Conservation (phyloP, 2,329 filamentous ascomycete genomes). For the Claviceps fusiformis region DNA sequence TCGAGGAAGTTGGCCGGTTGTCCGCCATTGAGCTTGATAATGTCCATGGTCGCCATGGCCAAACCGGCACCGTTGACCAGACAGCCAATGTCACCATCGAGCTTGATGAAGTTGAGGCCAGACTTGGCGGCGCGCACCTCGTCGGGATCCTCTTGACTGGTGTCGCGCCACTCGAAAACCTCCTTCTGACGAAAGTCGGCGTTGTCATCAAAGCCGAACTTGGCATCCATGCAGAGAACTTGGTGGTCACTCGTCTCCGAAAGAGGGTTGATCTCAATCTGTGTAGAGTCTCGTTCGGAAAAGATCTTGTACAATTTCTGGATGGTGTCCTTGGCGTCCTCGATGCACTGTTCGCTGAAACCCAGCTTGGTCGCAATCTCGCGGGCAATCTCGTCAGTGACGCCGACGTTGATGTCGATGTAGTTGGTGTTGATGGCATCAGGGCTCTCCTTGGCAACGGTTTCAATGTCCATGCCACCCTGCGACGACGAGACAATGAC, state of each 20-base stretch:
- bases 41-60: slow-evolving; percentile 99
- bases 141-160: slow-evolving; percentile 89
- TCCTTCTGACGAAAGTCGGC: slow-evolving; percentile 98
- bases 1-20: slow-evolving; percentile 97
- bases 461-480: slow-evolving; percentile 98
- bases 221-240: slow-evolving; percentile 98
- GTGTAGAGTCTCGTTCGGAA: slow-evolving; percentile 93
- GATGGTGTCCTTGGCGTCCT: slow-evolving; percentile 90
- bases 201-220: slow-evolving; percentile 98
- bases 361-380: slow-evolving; percentile 84
- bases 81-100: slow-evolving; percentile 98
- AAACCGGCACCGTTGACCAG: slow-evolving; percentile 97
- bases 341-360: slow-evolving; percentile 95
- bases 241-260: slow-evolving; percentile 97
- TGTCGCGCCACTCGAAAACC: slow-evolving; percentile 85
- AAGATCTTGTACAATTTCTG: slow-evolving; percentile 99
- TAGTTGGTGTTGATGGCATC: slow-evolving; percentile 90
- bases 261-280: slow-evolving; percentile 99
- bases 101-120: slow-evolving; percentile 99
- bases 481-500: slow-evolving; percentile 97
- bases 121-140: slow-evolving; percentile 94
- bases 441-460: slow-evolving; percentile 93
- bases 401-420: slow-evolving; percentile 86
- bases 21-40: slow-evolving; percentile 98
- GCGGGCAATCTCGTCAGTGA: slow-evolving; percentile 88